phyloP scores from a whole-genome alignment of 257 asterid species.

The Cordia subcordata region DNA sequence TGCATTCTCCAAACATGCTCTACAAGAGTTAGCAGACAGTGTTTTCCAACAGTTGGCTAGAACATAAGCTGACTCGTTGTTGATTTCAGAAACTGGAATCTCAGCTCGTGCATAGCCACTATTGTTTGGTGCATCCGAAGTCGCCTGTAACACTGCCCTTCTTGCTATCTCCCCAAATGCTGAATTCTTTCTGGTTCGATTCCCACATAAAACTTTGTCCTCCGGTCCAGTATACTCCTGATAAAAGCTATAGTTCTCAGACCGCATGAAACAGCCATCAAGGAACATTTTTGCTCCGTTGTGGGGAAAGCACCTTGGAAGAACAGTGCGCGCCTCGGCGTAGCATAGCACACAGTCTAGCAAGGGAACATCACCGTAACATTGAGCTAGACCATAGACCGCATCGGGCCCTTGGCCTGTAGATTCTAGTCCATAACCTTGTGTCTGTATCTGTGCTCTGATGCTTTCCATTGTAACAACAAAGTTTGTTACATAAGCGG shows the following conservation, averaged over 20 bases:
- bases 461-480: constrained; percentile 65
- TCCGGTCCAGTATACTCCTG: constrained; percentile 38
- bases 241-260: constrained; percentile 61
- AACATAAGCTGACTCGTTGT: constrained; percentile 35
- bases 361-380: constrained; percentile 81
- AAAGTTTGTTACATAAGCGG: constrained; percentile 51
- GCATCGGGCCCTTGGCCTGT: constrained; percentile 54
- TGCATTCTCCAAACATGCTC: constrained; percentile 36
- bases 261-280: constrained; percentile 87
- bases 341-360: constrained; percentile 73
- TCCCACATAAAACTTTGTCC: constrained; percentile 33
- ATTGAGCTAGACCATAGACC: constrained; percentile 57
- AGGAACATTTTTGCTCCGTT: constrained; percentile 66
- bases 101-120: constrained; percentile 27
- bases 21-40: constrained; percentile 24
- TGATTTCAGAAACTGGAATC: constrained; percentile 18
- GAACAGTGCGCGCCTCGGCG: constrained; percentile 62
- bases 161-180: constrained; percentile 25
- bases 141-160: constrained; percentile 29
- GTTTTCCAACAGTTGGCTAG: constrained; percentile 44
- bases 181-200: constrained; percentile 22
- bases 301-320: constrained; percentile 67
- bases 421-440: constrained; percentile 48
- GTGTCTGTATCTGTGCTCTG: constrained; percentile 48
- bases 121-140: constrained; percentile 21